Base-by-base conservation (phyloP, 2,329 filamentous ascomycete genomes). In the Pseudocercospora ulei region DNA sequence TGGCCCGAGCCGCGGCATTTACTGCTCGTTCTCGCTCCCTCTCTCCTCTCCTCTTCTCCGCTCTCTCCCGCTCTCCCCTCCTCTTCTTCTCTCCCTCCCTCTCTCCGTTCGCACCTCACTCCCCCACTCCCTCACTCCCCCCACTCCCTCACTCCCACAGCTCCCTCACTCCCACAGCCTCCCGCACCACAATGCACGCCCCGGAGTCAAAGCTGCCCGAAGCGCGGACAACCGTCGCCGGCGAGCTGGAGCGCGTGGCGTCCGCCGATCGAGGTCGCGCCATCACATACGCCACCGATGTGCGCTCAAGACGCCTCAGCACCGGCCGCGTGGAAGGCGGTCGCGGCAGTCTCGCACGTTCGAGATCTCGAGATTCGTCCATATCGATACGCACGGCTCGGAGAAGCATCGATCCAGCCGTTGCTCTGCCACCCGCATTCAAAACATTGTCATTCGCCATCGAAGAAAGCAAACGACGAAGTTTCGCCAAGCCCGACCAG, bases 371-470 rank as follows among this genome's bases (percentile, higher is more conserved):
- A 29, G 58, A 59, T 40, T 50, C 47, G 3, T 56, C 55, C 4
- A 49, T 62, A 49, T 54, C 65, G 39, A 59, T 58, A 49, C 46
- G 57, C 41, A 47, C 63, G 44, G 53, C 36, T 55, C 54, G 62
- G 43, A 47, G 55, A 46, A 53, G 57, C 49, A 54, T 68, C n/a
- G 62, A 67, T 33, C 65, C 64, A 2, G 57, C 57, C 28, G 56
- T 65, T 35, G 63, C 56, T 0, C 53, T 68, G 4, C 65, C 65
- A 9, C 66, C 66, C 39, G 55, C 59, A 16, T 68, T 64, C 47
- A 56, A 64, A 17, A 68, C 64, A 2, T 47, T 67, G 41, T 67
- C 64, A 1, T 67, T 65, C 43, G 63, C 65, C 41, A 61, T 68
- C 39, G 62, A 59, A 30, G 56, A 61, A 24, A 48, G 47, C 41